Evolutionary conservation across 2,329 filamentous ascomycete species (phyloP).

Genomic region (Daldinia sp.): DNA sequence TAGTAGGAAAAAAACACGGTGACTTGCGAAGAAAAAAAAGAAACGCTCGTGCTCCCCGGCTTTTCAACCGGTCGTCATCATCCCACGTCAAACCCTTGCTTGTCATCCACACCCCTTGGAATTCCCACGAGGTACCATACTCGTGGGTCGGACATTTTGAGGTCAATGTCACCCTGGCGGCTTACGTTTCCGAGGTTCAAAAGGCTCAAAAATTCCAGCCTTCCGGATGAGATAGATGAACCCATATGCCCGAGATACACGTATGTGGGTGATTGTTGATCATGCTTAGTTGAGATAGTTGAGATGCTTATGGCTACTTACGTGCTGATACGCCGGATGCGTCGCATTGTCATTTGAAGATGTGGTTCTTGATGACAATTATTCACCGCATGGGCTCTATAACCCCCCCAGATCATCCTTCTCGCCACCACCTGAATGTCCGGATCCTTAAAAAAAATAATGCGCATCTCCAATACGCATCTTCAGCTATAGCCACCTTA

Average conservation of each 20-base stretch:
- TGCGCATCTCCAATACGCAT: conserved; percentile 17
- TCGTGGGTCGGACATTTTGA: conserved; percentile 33
- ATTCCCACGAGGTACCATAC: conserved; percentile 28
- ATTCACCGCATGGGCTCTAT: conserved; percentile 40
- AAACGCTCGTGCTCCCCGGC: not conserved
- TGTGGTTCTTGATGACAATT: conserved; percentile 39
- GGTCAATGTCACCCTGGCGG: conserved; percentile 22
- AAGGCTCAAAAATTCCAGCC: conserved; percentile 17
- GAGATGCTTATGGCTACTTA: conserved; percentile 12
- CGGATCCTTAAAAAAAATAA: conserved; percentile 19
- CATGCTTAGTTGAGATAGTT: not conserved
- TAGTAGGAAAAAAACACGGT: conserved; percentile 13
- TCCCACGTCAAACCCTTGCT: conserved; percentile 23
- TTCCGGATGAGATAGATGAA: conserved; percentile 29
- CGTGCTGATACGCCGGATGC: conserved; percentile 34
- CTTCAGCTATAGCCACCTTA: conserved; percentile 39
- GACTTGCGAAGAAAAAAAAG: conserved; percentile 11
- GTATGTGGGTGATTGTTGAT: conserved; percentile 13
- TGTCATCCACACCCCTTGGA: conserved; percentile 16
- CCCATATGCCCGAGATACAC: conserved; percentile 27
- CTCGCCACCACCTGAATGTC: conserved; percentile 42
- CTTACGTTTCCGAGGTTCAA: conserved; percentile 18
- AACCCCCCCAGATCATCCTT: conserved; percentile 33
- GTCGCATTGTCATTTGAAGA: conserved; percentile 34
- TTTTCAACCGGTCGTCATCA: conserved; percentile 12